These are phyloP conservation scores for Penicillium rolfsii DNA, from an alignment of 2,329 filamentous ascomycete species.

Conservation along the genomic window DNA sequence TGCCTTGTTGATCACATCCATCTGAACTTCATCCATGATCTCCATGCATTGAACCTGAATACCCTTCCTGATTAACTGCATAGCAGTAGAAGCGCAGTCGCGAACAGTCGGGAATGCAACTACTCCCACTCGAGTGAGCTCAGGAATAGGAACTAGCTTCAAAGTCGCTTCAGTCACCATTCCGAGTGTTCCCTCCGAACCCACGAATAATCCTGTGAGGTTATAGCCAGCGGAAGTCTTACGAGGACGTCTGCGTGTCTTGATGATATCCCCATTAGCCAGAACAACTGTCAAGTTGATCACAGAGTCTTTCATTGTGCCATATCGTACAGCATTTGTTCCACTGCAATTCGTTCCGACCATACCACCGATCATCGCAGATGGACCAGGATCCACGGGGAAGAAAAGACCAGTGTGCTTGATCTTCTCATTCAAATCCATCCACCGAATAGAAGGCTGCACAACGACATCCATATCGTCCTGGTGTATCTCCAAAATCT, in stretches of 20 bases:
- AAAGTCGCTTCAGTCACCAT: conserved; percentile 72
- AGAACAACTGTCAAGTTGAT: conserved; percentile 72
- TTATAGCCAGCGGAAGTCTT: conserved; percentile 76
- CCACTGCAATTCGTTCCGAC: conserved; percentile 69
- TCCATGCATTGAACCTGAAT: conserved; percentile 70
- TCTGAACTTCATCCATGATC: conserved; percentile 63
- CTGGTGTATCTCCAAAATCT: conserved; percentile 75
- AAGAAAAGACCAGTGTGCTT: conserved; percentile 81
- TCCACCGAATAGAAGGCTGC: conserved; percentile 90
- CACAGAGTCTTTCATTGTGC: conserved; percentile 77
- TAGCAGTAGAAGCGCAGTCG: conserved; percentile 66
- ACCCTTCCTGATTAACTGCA: conserved; percentile 65
- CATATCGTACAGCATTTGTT: conserved; percentile 66
- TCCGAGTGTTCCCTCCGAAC: conserved; percentile 71
- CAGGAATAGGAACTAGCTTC: conserved; percentile 67
- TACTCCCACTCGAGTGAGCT: conserved; percentile 67
- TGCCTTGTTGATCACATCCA: conserved; percentile 69
- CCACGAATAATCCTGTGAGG: conserved; percentile 68
- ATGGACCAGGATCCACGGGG: conserved; percentile 81
- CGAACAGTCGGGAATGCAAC: conserved; percentile 63
- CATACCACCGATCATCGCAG: conserved; percentile 62
- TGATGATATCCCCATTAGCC: conserved; percentile 67
- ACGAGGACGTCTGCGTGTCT: conserved; percentile 63
- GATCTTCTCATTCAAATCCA: conserved; percentile 77
- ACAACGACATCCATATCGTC: conserved; percentile 93